Base-by-base conservation (phyloP, 176 grass and related monocot genomes). In the Panicum miliaceum region DNA sequence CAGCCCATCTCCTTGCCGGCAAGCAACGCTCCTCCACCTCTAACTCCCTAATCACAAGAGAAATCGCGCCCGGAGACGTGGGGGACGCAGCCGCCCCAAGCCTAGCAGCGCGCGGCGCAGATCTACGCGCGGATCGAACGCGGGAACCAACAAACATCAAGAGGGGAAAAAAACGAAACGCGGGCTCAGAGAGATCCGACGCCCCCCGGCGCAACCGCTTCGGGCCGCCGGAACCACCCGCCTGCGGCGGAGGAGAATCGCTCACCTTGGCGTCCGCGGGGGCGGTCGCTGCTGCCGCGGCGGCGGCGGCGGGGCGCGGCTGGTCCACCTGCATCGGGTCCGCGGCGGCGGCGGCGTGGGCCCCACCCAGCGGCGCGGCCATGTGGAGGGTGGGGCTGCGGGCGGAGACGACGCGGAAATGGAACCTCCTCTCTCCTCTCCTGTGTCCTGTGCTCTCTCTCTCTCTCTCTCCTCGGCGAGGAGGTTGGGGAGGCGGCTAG, bases 251-350 rank as follows among this genome's bases (percentile, higher is more conserved):
- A 0, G 69, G 8, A 25, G 7, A 3, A 36, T 5, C 19, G 71
- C 76, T 54, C 79, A 94, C 92, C 92, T 94, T 94, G 26, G 86
- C 90, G 20, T 43, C 73, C 46, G 25, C 77, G n/a, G 68, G 37
- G 42, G 40, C 61, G 46, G 45, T 23, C 23, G 67, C 66, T 23
- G 67, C 78, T 8, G 54, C 54, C 0, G 53, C 53, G 1, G 20
- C 53, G 51, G 51, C 51, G 37, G 78, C 77, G 22, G 71, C 79
- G 58, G 83, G 42, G 40, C 35, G 66, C 64, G 81, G 84, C 73
- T 87, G 88, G 83, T 88, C 93, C 68, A 95, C 76, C 78, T 82
- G 75, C 90, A 90, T 88, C 73, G 74, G 27, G 54, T 90, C 85
- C 41, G 82, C 70, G 16, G 48, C 79, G 67, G 61, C 82, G 78